Evolutionary conservation across 768 basidiomycete genomes (phyloP), one percentile per base, ranked within the genome.

Genomic region (Trametes gibbosa): DNA sequence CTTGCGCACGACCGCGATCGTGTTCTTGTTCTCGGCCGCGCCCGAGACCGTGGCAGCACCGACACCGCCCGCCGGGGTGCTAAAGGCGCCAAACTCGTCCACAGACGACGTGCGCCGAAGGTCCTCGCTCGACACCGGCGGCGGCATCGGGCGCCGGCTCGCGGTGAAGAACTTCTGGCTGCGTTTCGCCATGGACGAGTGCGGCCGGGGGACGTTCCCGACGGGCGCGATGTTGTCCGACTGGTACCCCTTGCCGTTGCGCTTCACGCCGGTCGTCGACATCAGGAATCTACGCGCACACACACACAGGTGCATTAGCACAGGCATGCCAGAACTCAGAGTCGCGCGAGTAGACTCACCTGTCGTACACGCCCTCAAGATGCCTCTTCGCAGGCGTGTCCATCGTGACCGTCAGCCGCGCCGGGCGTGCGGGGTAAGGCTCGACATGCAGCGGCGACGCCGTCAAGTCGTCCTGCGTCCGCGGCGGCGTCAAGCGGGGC

Each of bases 191-290:
- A 32, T 67, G 35, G 53, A 66, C 61, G 41, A 58, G 25, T 69
- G 61, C 42, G 58, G 58, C 16, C 72, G 63, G 27, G 47, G 27
- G 39, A 70, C 72, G 59, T 77, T 76, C 5, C 70, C 70, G 40
- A 79, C 67, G 3, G 83, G 77, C 23, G 76, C 79, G 52, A 73
- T 54, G 62, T 81, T 82, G 52, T 89, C 83, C 2, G 89, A 91
- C 71, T 92, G 88, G 65, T 92, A 92, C 7, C 91, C 90, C 66
- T 83, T 85, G 3, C 91, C 91, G 8, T 88, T 74, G 27, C 90
- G 87, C 67, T 86, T 91, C 40, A 93, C 90, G 25, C 87, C 87
- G 1, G 85, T 82, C 1, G 88, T 89, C 12, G 89, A 86, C 87
- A 91, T 89, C 27, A 92, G 76, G 75, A 92, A 87, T 41, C 68